These are phyloP conservation scores for Ophiostoma sp. DNA, from an alignment of 2,329 filamentous ascomycete genomes.

Conservation along the genomic window DNA sequence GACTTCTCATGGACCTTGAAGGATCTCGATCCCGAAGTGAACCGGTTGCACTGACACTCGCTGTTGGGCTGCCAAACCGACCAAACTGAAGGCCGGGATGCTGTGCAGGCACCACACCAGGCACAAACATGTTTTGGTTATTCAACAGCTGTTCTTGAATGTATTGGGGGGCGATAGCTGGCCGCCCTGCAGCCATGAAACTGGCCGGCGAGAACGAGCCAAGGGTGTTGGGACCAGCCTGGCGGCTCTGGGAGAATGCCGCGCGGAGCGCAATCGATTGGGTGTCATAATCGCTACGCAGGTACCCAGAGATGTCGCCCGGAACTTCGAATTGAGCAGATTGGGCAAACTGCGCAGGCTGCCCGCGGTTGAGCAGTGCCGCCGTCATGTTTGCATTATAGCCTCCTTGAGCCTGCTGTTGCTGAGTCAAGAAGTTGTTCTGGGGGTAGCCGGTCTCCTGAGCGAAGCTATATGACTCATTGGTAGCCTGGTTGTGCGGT, in stretches of 20 bases:
- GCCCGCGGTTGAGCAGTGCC: background rate
- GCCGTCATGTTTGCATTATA: background rate
- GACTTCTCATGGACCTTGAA: constrained; percentile 51
- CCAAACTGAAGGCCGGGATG: constrained; percentile 1
- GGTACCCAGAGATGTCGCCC: background rate
- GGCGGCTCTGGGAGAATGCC: background rate
- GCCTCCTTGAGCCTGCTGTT: background rate
- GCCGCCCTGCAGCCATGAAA: background rate
- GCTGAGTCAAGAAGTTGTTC: background rate
- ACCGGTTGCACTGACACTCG: background rate
- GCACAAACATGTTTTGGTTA: background rate
- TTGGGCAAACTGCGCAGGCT: background rate
- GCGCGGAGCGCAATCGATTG: background rate
- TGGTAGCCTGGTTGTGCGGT: background rate
- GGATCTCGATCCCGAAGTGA: constrained; percentile 22
- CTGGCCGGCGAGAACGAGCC: background rate
- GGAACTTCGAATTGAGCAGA: background rate
- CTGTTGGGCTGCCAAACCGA: background rate
- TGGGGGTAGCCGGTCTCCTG: background rate
- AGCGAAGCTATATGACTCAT: background rate
- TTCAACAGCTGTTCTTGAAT: background rate
- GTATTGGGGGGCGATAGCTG: background rate
- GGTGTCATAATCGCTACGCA: background rate
- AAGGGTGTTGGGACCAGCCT: background rate
- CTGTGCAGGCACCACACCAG: background rate